Base-by-base conservation (phyloP, 2,329 filamentous ascomycete genomes). In the Nothomitra cinnamomea region DNA sequence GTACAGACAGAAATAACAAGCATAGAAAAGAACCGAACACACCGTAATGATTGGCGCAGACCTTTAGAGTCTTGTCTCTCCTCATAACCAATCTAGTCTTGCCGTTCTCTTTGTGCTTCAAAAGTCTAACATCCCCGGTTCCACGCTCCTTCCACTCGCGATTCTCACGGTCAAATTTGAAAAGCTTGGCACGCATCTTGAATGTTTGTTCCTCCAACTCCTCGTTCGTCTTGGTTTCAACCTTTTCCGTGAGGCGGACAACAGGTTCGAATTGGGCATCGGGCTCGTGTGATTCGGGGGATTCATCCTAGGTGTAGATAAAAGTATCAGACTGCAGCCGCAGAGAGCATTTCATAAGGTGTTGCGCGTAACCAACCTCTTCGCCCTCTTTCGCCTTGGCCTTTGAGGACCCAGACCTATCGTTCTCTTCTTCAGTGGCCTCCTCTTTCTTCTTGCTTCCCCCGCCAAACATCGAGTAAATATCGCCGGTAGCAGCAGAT, bases 11-110 rank as follows among this genome's bases (percentile, higher is more conserved):
- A 17, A 32, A n/a, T 6, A 21, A 32, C 10, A 10, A 32, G 28
- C 10, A 32, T 21, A 19, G 22, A 38, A 10, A 40, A 35, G 45
- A 15, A 22, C 28, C 3, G 25, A 1, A 74, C 85, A 65, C 82
- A 95, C 89, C 83, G 73, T 98, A 98, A 79, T 98, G 92, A 78
- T 98, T 98, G 67, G 92, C 92, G 83, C 92, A 98, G 72, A 98
- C 92, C 80, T 98, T 98, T 74, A 96, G 82, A 57, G 92, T 98
- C 87, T 96, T 96, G 77, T 98, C 92, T 68, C 92, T 81, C 70
- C 92, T 85, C 92, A 98, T 98, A 62, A 98, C 92, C 64, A 98
- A 76, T 63, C 92, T 82, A 56, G 89, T 95, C 83, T 96, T 96
- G 72, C 85, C 82, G 70, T 95, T 95, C 76, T 95, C 89, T 79